Percentiles rank a stretch among this genome's conserved stretches.
Evolutionary conservation across 176 grass and related monocot genomes (phyloP).

Genomic region (Luzula sylvatica): DNA sequence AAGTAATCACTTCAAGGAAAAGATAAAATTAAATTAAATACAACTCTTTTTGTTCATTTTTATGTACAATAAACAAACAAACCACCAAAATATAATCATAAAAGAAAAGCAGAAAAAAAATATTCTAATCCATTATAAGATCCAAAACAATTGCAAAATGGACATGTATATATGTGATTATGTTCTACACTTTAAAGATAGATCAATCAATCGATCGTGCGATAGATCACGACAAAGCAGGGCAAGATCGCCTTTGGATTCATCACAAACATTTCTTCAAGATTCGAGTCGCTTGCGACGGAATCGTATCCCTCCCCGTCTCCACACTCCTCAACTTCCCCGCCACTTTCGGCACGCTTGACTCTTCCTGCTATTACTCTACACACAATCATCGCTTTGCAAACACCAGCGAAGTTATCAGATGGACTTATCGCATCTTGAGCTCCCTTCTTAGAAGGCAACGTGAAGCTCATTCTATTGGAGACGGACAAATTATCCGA

Average conservation of each 20-base stretch:
- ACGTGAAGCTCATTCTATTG: constrained; percentile 43
- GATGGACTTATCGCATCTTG: constrained; percentile 24
- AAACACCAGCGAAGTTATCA: not conserved
- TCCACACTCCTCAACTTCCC: not conserved
- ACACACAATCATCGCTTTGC: constrained; percentile 82
- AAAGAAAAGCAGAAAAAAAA: no score
- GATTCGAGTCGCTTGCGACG: constrained; percentile 43
- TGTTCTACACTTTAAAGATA: no score
- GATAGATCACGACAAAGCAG: constrained; percentile 92
- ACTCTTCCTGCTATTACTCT: constrained; percentile 89
- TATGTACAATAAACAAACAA: constrained; percentile 1
- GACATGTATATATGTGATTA: no score
- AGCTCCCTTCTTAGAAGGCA: constrained; percentile 39
- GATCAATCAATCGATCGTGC: constrained; percentile 22
- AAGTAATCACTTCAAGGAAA: not conserved
- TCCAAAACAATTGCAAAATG: no score
- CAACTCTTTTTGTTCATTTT: not conserved
- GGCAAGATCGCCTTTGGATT: constrained; percentile 91
- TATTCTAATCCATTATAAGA: no score
- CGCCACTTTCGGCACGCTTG: not conserved
- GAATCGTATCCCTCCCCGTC: constrained; percentile 47
- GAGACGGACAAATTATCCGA: not conserved
- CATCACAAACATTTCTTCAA: constrained; percentile 90
- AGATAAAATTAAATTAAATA: not conserved
- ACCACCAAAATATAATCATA: no score